Evolutionary conservation across 257 asterid genomes (phyloP), one percentile per base, ranked within the genome.

Genomic region (Handroanthus guayacan): DNA sequence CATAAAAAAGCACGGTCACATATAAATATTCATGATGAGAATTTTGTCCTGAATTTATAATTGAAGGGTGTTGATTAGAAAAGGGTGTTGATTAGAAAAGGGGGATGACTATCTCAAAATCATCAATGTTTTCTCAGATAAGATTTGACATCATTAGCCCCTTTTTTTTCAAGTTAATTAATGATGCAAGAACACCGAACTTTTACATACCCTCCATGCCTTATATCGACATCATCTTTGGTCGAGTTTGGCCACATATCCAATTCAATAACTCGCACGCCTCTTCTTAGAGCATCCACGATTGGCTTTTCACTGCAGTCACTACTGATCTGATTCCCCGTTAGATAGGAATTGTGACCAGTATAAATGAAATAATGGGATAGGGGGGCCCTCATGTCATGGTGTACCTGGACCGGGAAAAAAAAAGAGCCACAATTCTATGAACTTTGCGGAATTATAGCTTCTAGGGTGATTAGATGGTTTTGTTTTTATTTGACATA

Each of bases 221-320:
- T 84, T 81, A 93, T 82, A 78, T 89, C 79, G 2, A 93, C 75
- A 55, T 91, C 82, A 45, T 91, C 96, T 72, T 91, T 91, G 17
- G 87, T 37, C 37, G 97, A 80, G 72, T 88, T 93, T 0, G 98
- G 96, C 98, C 98, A 93, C 91, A 93, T 88, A 71, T 91, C 98
- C 9, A 93, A 70, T 58, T 93, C 97, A 63, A 93, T 84, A 5
- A 89, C 98, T 3, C 98, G 80, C 2, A 91, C 97, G 2, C 98
- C 98, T 79, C 82, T 71, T 63, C 72, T 78, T 13, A 93, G 74
- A 5, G 98, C 96, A 17, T 91, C 86, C 3, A 91, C 84, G 7
- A 93, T 82, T 0, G 98, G 97, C 34, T 75, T 72, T 17, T 89
- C 97, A 16, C 98, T 92, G 17, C 89, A 85, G 48, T 84, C 90